phyloP scores from a whole-genome alignment of 306 rosid species.

The Dryas octopetala region DNA sequence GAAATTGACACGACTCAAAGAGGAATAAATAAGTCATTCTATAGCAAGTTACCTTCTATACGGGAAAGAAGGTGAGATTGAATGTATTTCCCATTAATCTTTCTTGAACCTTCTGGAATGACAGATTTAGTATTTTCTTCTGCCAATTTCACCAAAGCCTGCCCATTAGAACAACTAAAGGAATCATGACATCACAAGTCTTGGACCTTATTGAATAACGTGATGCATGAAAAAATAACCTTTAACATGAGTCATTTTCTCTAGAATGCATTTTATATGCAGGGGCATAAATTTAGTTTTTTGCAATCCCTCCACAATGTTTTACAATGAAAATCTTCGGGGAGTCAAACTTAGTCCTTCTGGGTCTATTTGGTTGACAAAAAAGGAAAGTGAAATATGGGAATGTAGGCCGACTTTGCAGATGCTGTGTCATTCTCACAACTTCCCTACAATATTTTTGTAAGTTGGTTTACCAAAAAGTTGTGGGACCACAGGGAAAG shows the following conservation, averaged over 20 bases:
- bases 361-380: neutral
- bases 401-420: neutral
- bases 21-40: neutral
- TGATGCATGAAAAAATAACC: neutral
- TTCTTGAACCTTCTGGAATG: constrained; percentile 76
- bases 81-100: constrained; percentile 89
- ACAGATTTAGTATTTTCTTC: constrained; percentile 73
- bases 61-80: constrained; percentile 83
- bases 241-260: neutral
- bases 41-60: constrained; percentile 56
- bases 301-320: neutral
- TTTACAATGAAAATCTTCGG: neutral
- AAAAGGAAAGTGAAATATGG: neutral
- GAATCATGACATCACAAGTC: constrained; percentile 12
- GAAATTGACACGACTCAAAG: neutral
- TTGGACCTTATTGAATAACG: neutral
- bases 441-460: neutral
- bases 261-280: neutral
- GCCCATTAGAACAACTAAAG: constrained; percentile 24
- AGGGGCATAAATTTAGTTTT: neutral
- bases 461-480: neutral
- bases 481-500: neutral
- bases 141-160: constrained; percentile 76
- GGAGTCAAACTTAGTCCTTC: neutral
- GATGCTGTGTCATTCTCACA: too few species aligned